These are phyloP conservation scores for Fraxinus baroniana DNA, from an alignment of 305 asterid species.

Conservation along the genomic window DNA sequence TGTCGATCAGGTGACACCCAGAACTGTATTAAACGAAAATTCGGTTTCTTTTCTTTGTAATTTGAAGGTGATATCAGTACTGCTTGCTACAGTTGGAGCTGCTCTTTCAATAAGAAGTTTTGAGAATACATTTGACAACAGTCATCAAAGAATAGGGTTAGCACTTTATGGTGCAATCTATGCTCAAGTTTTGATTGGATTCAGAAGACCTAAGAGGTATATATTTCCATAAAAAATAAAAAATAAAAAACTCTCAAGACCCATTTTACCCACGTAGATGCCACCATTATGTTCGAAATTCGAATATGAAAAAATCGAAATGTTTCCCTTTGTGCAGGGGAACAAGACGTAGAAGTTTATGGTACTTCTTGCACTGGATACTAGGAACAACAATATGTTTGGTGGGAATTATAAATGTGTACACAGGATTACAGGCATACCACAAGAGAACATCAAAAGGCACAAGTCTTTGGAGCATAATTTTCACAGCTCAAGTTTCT, in stretches of 20 bases:
- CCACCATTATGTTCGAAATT: too few relatives aligned
- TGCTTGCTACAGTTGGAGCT: constrained; percentile 65
- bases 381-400: constrained; percentile 56
- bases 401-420: constrained; percentile 58
- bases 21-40: neutral
- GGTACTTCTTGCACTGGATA: constrained; percentile 77
- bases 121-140: constrained; percentile 70
- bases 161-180: constrained; percentile 71
- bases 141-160: constrained; percentile 79
- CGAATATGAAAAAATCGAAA: too few relatives aligned
- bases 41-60: neutral
- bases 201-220: constrained; percentile 69
- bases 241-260: too few relatives aligned
- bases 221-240: too few relatives aligned
- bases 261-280: too few relatives aligned
- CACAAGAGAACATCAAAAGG: constrained; percentile 54
- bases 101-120: constrained; percentile 66
- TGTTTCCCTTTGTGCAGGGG: constrained; percentile 68
- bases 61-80: constrained; percentile 52
- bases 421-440: constrained; percentile 66
- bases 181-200: constrained; percentile 54
- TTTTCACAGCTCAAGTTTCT: constrained; percentile 70
- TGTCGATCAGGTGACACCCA: neutral
- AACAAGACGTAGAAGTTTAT: constrained; percentile 44
- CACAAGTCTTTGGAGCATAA: constrained; percentile 47